Evolutionary conservation across 2,329 filamentous ascomycete genomes (phyloP), one percentile per base, ranked within the genome.

Genomic region (Hymenoscyphus albidus): DNA sequence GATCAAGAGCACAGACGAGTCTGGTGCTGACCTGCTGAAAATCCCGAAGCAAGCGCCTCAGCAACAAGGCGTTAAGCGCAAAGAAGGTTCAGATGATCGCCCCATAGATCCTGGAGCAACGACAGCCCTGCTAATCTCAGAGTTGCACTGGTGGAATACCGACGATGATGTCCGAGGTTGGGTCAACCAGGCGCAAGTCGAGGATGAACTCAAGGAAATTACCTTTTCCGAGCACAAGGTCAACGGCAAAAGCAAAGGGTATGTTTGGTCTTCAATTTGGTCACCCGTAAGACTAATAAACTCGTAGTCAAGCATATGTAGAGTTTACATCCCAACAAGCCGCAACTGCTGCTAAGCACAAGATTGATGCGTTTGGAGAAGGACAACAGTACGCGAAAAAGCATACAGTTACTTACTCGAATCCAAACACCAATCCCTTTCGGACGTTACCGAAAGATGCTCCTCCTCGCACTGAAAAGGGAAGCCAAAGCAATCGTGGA

Each of bases 191-290:
- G 91, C 90, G n/a, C 85, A 85, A 1, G 91, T 87, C 70, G 95
- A 98, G 76, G 84, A 88, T 57, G 92, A 97, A 73, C 80, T 98
- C 18, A 93, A 91, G 73, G 95, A 98, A 67, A 87, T 99, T 61
- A 97, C 93, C 0, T 99, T 98, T 77, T 97, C 92, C 73, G 95
- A 99, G 77, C 95, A 98, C 78, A 99, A 99, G 76, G 93, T 98
- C 58, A 99, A 99, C 71, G 95, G 95, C 71, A 99, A 99, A 80
- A 97, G 92, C 79, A 97, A 98, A 81, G 94, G 95, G 93, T 96
- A 83, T 69, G 87, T 78, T 22, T 9, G 48, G 32, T 55, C 13
- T 9, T 31, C 6, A 42, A 18, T 35, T 58, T 1, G 32, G 10
- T 22, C 35, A 22, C 10, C 7, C 27, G 14, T 40, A 44, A 42